A percentile compares a stretch with the other conserved stretches of the same genome.
Evolutionary conservation across 176 grass and related monocot species (phyloP).

Genomic region (Eleusine coracana): DNA sequence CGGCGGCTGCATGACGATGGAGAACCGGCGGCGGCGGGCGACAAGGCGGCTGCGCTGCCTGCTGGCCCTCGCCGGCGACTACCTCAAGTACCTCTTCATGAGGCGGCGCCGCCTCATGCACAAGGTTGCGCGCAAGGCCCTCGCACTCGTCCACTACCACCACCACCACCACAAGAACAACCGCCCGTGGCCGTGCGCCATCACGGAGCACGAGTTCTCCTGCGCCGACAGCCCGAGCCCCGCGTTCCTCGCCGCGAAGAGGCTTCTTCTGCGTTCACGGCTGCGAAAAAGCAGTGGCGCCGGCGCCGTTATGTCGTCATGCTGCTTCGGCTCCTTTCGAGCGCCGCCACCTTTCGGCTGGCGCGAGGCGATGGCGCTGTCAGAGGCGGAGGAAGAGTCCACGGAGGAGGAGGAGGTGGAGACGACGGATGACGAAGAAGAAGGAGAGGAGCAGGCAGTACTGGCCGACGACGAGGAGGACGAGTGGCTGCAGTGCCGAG

Average conservation of each 20-base stretch:
- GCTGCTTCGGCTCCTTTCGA: slow-evolving; percentile 36
- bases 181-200: slow-evolving; percentile 9
- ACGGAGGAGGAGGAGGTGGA: not conserved
- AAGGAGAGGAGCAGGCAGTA: not conserved
- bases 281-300: slow-evolving; percentile 6
- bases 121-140: slow-evolving; percentile 46
- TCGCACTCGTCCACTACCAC: slow-evolving; percentile 35
- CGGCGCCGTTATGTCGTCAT: not conserved
- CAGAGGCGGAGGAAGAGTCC: not conserved
- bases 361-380: not conserved
- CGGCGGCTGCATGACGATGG: slow-evolving; percentile 3
- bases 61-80: slow-evolving; percentile 38
- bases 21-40: not conserved
- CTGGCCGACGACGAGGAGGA: not conserved
- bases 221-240: slow-evolving; percentile 71
- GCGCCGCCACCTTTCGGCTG: not conserved
- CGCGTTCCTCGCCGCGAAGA: slow-evolving; percentile 38
- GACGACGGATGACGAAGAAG: not conserved
- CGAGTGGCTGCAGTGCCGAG: not conserved
- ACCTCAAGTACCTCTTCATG: slow-evolving; percentile 62
- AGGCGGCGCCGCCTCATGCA: slow-evolving; percentile 47
- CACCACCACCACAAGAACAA: slow-evolving; percentile 22
- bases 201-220: slow-evolving; percentile 72
- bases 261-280: slow-evolving; percentile 52
- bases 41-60: slow-evolving; percentile 39